Evolutionary conservation across 345 rosid genomes (phyloP).

Genomic region (Citropsis articulata): DNA sequence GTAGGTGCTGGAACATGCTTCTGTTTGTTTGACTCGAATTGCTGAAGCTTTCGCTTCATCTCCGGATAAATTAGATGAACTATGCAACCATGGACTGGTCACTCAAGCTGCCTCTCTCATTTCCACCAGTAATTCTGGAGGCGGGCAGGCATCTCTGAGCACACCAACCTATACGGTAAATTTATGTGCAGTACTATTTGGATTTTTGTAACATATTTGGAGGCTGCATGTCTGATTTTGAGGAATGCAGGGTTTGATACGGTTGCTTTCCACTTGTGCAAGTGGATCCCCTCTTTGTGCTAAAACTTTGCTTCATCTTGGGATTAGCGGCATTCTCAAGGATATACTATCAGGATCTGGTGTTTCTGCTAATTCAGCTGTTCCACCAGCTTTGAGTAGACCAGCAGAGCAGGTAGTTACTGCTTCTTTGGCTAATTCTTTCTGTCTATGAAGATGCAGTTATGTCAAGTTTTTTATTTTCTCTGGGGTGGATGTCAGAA

Average conservation of each 20-base stretch:
- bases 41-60: conserved; percentile 94
- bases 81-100: conserved; percentile 95
- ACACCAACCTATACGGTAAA: conserved; percentile 89
- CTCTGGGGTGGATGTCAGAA: background rate
- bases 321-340: conserved; percentile 88
- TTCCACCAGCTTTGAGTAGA: conserved; percentile 85
- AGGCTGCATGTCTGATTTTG: conserved; percentile 29
- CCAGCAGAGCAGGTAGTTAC: conserved; percentile 93
- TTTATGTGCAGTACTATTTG: background rate
- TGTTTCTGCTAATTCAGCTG: conserved; percentile 72
- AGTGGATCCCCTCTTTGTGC: conserved; percentile 95
- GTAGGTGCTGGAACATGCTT: conserved; percentile 97
- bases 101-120: conserved; percentile 95
- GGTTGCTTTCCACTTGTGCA: conserved; percentile 94
- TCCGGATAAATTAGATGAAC: conserved; percentile 88
- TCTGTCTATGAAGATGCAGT: conserved; percentile 2
- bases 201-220: conserved; percentile 7
- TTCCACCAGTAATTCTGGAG: conserved; percentile 88
- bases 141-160: conserved; percentile 95
- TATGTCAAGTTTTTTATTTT: background rate
- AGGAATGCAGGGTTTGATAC: conserved; percentile 78
- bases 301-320: conserved; percentile 90
- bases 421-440: background rate
- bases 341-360: conserved; percentile 92
- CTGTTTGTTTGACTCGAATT: conserved; percentile 95